phyloP scores from a whole-genome alignment of 257 asterid species.

The Orobanche coerulescens region DNA sequence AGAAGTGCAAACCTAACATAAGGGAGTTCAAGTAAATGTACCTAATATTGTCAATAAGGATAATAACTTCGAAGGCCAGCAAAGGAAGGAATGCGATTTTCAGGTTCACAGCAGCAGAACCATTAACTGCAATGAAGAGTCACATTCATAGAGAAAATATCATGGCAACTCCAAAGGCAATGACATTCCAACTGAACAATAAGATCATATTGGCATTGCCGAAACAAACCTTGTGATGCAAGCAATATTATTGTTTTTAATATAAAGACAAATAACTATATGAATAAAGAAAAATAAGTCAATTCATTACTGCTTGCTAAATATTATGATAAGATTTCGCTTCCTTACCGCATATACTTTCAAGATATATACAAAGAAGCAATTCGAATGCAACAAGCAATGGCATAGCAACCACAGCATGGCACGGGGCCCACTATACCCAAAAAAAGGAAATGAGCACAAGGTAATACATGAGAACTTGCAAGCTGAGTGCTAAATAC shows the following conservation, averaged over 20 bases:
- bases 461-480: slow-evolving; percentile 11
- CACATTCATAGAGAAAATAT: slow-evolving; percentile 8
- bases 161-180: slow-evolving; percentile 13
- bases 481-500: slow-evolving; percentile 8
- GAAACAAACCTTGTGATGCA: slow-evolving; percentile 2
- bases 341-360: slow-evolving; percentile 73
- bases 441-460: slow-evolving; percentile 14
- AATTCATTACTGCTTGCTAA: slow-evolving; percentile 16
- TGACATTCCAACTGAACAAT: slow-evolving; percentile 4
- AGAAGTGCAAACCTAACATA: slow-evolving; percentile 8
- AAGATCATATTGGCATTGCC: slow-evolving; percentile 6
- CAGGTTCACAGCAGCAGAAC: slow-evolving; percentile 65
- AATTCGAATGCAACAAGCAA: slow-evolving; percentile 91
- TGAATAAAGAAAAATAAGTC: not conserved
- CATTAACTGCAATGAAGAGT: slow-evolving; percentile 47
- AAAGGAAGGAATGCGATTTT: slow-evolving; percentile 87
- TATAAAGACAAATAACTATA: not conserved
- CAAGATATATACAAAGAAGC: slow-evolving; percentile 94
- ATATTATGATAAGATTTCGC: slow-evolving; percentile 21
- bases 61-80: slow-evolving; percentile 66
- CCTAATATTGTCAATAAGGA: slow-evolving; percentile 92
- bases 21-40: slow-evolving; percentile 26
- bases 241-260: slow-evolving; percentile 1
- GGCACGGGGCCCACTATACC: slow-evolving; percentile 99
- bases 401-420: slow-evolving; percentile 89